Conservation (phyloP, 225 moss, liverwort and hornwort genomes). For the Marchantia polymorpha region DNA sequence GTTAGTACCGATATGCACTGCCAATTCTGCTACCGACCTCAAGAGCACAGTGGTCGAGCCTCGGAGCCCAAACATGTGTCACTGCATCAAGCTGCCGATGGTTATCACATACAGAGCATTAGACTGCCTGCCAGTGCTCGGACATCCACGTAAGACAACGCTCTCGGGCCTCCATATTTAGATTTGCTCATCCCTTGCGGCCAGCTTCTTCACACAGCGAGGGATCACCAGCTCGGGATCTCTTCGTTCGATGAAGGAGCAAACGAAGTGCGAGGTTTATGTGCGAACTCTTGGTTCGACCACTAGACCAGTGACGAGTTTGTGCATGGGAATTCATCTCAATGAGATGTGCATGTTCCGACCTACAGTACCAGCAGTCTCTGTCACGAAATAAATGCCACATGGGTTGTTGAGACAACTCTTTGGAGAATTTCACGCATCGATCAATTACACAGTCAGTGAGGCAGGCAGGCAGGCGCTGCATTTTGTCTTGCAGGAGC, state of each 20-base stretch:
- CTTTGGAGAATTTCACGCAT: too few species aligned
- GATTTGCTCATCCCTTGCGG: background rate
- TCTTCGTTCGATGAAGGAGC: background rate
- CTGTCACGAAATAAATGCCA: too few species aligned
- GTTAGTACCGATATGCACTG: slow-evolving; percentile 1
- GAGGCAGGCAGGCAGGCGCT: too few species aligned
- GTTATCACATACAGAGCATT: background rate
- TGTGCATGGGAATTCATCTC: too few species aligned
- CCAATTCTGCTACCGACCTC: background rate
- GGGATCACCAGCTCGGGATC: background rate
- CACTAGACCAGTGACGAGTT: too few species aligned
- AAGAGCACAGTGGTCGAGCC: background rate
- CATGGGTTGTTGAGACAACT: too few species aligned
- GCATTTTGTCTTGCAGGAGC: too few species aligned
- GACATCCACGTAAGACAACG: background rate
- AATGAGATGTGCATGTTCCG: too few species aligned
- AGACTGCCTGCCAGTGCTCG: background rate
- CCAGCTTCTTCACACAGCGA: background rate
- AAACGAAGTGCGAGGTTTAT: background rate
- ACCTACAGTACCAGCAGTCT: too few species aligned
- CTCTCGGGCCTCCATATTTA: background rate
- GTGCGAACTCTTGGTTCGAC: background rate
- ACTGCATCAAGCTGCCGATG: background rate
- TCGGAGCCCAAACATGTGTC: background rate
- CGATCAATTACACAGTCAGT: too few species aligned